Conservation (phyloP, 2,329 filamentous ascomycete species). For the Annulohypoxylon truncatum region DNA sequence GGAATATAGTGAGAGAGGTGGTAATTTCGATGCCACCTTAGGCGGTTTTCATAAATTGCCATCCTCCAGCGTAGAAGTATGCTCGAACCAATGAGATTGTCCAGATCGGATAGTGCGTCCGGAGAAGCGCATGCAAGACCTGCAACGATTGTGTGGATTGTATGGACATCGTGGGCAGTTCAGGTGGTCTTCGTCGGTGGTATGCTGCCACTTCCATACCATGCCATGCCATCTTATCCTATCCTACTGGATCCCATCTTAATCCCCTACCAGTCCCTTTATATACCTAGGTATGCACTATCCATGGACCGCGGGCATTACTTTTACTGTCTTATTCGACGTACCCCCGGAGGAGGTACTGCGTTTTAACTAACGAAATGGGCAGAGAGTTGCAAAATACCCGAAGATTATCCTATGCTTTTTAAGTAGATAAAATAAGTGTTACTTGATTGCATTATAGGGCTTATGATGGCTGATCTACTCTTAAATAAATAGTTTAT, state of each 20-base stretch:
- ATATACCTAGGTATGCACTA: background rate
- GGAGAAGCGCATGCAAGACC: slow-evolving; percentile 40
- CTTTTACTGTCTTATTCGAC: too few relatives aligned
- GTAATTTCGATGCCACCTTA: slow-evolving; percentile 48
- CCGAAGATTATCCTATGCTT: too few relatives aligned
- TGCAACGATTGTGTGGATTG: slow-evolving; percentile 19
- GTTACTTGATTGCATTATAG: too few relatives aligned
- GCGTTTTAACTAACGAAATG: too few relatives aligned
- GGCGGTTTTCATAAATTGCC: slow-evolving; percentile 48
- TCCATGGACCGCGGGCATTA: background rate
- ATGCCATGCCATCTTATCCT: slow-evolving; percentile 5
- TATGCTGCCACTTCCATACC: slow-evolving; percentile 20
- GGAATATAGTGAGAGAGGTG: slow-evolving; percentile 39
- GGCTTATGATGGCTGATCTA: too few relatives aligned
- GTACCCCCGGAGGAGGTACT: too few relatives aligned
- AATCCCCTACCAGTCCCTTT: background rate
- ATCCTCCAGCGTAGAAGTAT: slow-evolving; percentile 41
- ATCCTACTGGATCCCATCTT: background rate
- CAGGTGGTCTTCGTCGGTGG: slow-evolving; percentile 28
- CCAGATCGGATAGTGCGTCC: slow-evolving; percentile 19
- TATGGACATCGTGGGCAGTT: slow-evolving; percentile 16
- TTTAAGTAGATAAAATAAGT: too few relatives aligned
- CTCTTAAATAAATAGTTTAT: too few relatives aligned
- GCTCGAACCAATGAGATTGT: slow-evolving; percentile 40
- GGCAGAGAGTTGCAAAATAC: too few relatives aligned